phyloP scores from a whole-genome alignment of 352 stramenopile species.

The Phytophthora lateralis region DNA sequence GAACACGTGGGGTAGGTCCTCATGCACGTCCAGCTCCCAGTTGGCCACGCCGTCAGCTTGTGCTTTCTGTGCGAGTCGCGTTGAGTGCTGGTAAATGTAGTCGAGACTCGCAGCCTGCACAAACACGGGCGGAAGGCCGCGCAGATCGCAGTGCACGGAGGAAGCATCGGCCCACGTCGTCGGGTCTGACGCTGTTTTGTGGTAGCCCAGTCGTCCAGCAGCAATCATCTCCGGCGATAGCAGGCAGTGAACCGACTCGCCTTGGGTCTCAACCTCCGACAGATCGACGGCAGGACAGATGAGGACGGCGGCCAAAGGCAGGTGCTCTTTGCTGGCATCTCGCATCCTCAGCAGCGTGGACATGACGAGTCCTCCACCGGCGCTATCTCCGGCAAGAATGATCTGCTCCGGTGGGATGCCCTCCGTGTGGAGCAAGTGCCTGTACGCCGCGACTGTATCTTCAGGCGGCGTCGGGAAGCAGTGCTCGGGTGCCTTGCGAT shows the following conservation, averaged over 20 bases:
- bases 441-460: constrained; percentile 45
- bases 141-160: constrained; percentile 57
- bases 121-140: constrained; percentile 46
- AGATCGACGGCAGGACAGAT: constrained; percentile 57
- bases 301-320: constrained; percentile 42
- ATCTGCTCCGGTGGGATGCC: constrained; percentile 34
- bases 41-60: constrained; percentile 39
- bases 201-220: constrained; percentile 25
- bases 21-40: constrained; percentile 53
- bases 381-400: constrained; percentile 48
- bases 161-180: constrained; percentile 45
- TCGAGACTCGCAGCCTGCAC: constrained; percentile 51
- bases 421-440: constrained; percentile 43
- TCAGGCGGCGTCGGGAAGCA: constrained; percentile 46
- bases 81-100: constrained; percentile 44
- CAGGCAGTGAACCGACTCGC: constrained; percentile 34
- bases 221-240: constrained; percentile 35
- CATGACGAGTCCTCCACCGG: constrained; percentile 46
- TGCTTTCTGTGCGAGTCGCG: constrained; percentile 42
- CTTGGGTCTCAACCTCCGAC: constrained; percentile 30
- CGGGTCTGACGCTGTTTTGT: constrained; percentile 21
- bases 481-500: constrained; percentile 53
- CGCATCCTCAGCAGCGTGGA: constrained; percentile 45
- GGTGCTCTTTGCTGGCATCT: constrained; percentile 17
- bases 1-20: constrained; percentile 50